phyloP scores from a whole-genome alignment of 495 filamentous ascomycete genomes.

The Xylaria telfairii region DNA sequence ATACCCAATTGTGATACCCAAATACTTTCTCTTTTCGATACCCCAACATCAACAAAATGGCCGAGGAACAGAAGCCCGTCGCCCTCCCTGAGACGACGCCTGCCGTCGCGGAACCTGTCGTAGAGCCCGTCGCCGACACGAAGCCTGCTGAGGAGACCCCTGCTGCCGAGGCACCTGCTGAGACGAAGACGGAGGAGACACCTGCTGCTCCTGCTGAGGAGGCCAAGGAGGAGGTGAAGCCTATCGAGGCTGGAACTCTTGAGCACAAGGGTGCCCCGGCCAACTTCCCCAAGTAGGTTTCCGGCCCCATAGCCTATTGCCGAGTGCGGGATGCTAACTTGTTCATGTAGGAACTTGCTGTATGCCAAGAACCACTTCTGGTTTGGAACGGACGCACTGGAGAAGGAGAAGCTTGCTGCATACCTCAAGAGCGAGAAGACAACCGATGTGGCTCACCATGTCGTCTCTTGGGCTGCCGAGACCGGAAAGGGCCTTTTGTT shows the following conservation, averaged over 20 bases:
- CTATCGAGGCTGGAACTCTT: constrained; percentile 75
- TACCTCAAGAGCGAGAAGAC: constrained; percentile 91
- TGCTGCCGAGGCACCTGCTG: constrained; percentile 47
- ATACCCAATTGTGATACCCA: constrained; percentile 57
- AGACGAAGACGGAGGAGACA: constrained; percentile 55
- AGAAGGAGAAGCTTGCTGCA: constrained; percentile 71
- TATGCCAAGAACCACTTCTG: constrained; percentile 75
- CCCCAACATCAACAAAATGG: constrained; percentile 50
- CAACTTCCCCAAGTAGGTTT: constrained; percentile 83
- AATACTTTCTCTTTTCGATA: constrained; percentile 48
- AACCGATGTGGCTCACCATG: constrained; percentile 73
- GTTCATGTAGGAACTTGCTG: constrained; percentile 49
- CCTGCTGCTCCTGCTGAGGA: constrained; percentile 44
- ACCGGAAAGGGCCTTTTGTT: constrained; percentile 96
- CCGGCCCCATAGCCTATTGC: neutral
- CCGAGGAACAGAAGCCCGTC: constrained; percentile 55
- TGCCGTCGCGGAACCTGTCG: constrained; percentile 38
- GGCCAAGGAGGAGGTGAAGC: constrained; percentile 65
- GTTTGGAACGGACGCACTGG: constrained; percentile 83
- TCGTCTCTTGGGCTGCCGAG: constrained; percentile 84
- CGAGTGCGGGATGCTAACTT: constrained; percentile 30
- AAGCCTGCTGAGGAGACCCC: constrained; percentile 48
- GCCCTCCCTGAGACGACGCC: constrained; percentile 49
- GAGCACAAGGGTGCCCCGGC: constrained; percentile 85
- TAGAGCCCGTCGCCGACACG: constrained; percentile 51